A percentile compares a stretch with the other conserved stretches of the same genome.
These are phyloP conservation scores for Globisporangium takayamanum DNA, from an alignment of 352 stramenopile genomes.

Conservation along the genomic window DNA sequence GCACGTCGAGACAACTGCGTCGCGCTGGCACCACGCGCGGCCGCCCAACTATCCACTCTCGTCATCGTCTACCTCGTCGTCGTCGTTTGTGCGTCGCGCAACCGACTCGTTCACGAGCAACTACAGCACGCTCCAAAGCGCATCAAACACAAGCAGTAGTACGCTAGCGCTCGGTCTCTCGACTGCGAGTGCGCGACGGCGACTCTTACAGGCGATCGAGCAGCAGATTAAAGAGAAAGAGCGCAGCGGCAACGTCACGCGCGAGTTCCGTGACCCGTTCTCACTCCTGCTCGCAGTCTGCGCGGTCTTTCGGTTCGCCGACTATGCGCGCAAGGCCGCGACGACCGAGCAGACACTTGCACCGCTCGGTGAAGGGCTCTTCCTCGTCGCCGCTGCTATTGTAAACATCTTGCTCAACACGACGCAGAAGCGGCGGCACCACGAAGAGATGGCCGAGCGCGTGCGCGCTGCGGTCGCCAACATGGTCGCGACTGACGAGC, in stretches of 20 bases:
- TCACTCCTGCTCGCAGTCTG: slow-evolving; percentile 61
- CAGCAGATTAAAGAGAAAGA: slow-evolving; percentile 71
- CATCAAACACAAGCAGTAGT: slow-evolving; percentile 1
- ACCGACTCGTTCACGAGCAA: not conserved
- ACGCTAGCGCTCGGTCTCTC: slow-evolving; percentile 36
- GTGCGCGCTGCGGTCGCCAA: slow-evolving; percentile 61
- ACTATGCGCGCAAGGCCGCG: slow-evolving; percentile 30
- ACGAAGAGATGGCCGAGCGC: slow-evolving; percentile 73
- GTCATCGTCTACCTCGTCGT: not conserved
- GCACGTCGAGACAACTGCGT: not conserved
- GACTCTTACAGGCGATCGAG: slow-evolving; percentile 61
- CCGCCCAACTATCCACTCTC: slow-evolving; percentile 8
- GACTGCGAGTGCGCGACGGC: slow-evolving; percentile 35
- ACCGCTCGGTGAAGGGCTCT: slow-evolving; percentile 45
- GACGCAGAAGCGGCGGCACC: slow-evolving; percentile 58
- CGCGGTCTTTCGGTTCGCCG: slow-evolving; percentile 49
- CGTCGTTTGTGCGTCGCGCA: slow-evolving; percentile 1
- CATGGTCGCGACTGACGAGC: slow-evolving; percentile 28
- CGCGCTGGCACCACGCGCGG: slow-evolving; percentile 6
- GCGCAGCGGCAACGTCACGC: slow-evolving; percentile 46
- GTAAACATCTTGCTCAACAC: slow-evolving; percentile 62
- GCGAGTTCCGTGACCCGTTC: slow-evolving; percentile 72
- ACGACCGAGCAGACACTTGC: slow-evolving; percentile 17
- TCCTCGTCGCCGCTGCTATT: slow-evolving; percentile 48
- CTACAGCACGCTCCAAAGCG: slow-evolving; percentile 11